A percentile compares a stretch with the other conserved stretches of the same genome.
phyloP scores from a whole-genome alignment of 78 protist genomes.

The Dictyostelium brefeldianum region DNA sequence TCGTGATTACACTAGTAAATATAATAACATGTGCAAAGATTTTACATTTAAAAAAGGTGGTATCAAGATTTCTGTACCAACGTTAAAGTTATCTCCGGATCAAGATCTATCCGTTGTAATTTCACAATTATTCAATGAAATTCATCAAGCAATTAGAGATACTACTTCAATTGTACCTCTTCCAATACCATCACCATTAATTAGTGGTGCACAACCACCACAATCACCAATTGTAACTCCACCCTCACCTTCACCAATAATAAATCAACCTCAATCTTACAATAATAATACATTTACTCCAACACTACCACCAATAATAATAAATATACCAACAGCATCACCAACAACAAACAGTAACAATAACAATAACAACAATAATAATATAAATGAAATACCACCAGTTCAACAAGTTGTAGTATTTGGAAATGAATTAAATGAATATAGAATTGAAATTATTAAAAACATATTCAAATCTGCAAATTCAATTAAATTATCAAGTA shows the following conservation, averaged over 20 bases:
- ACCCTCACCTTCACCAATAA: neutral
- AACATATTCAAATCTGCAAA: neutral
- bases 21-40: neutral
- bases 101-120: neutral
- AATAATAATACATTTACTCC: neutral
- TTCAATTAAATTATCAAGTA: neutral
- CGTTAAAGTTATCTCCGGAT: neutral
- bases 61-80: neutral
- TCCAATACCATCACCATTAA: neutral
- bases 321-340: neutral
- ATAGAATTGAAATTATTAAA: neutral
- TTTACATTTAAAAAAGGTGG: neutral
- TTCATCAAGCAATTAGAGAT: neutral
- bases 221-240: neutral
- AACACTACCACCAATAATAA: neutral
- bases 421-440: neutral
- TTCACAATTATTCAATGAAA: constrained; percentile 4
- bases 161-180: neutral
- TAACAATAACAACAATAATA: neutral
- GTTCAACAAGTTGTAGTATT: no score
- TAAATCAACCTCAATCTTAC: neutral
- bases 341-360: neutral
- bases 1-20: neutral
- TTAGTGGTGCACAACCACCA: neutral
- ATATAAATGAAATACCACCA: no score